Percentiles rank a stretch among this genome's conserved stretches.
These are phyloP conservation scores for Candida patagonica DNA, from an alignment of 805 yeast genomes.

Conservation along the genomic window DNA sequence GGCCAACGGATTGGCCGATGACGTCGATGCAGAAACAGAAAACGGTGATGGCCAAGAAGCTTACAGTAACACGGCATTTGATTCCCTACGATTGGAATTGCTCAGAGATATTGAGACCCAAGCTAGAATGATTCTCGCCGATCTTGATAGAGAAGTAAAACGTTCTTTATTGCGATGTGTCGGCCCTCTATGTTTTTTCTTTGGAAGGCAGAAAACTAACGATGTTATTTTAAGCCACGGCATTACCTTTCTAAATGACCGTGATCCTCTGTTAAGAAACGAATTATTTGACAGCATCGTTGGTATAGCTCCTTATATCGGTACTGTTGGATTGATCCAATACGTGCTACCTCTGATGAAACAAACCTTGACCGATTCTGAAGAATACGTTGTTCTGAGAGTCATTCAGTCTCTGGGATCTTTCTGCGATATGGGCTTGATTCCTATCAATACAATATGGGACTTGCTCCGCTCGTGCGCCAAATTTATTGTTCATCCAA, in stretches of 20 bases:
- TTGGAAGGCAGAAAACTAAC: conserved; percentile 81
- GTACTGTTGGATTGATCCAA: conserved; percentile 74
- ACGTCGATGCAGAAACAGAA: conserved; percentile 39
- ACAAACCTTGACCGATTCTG: conserved; percentile 77
- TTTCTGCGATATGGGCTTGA: conserved; percentile 46
- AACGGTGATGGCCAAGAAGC: conserved; percentile 23
- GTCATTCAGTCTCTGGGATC: conserved; percentile 55
- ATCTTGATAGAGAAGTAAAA: conserved; percentile 54
- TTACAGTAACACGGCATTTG: conserved; percentile 20
- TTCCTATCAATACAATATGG: conserved; percentile 43
- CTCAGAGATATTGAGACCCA: conserved; percentile 54
- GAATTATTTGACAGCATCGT: conserved; percentile 65
- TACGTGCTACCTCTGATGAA: conserved; percentile 76
- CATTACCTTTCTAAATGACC: conserved; percentile 83
- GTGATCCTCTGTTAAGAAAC: conserved; percentile 54
- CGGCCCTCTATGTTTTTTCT: conserved; percentile 67
- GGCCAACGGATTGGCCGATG: conserved; percentile 26
- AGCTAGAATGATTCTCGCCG: conserved; percentile 59
- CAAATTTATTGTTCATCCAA: conserved; percentile 72
- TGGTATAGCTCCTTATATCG: conserved; percentile 69
- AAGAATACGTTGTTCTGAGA: conserved; percentile 67
- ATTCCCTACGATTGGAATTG: conserved; percentile 35
- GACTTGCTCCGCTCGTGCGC: conserved; percentile 44
- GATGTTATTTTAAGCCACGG: conserved; percentile 84
- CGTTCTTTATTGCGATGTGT: conserved; percentile 62